A percentile compares a stretch with the other conserved stretches of the same genome.
These are phyloP conservation scores for Fusarium illudens DNA, from an alignment of 2,329 filamentous ascomycete genomes.

Conservation along the genomic window DNA sequence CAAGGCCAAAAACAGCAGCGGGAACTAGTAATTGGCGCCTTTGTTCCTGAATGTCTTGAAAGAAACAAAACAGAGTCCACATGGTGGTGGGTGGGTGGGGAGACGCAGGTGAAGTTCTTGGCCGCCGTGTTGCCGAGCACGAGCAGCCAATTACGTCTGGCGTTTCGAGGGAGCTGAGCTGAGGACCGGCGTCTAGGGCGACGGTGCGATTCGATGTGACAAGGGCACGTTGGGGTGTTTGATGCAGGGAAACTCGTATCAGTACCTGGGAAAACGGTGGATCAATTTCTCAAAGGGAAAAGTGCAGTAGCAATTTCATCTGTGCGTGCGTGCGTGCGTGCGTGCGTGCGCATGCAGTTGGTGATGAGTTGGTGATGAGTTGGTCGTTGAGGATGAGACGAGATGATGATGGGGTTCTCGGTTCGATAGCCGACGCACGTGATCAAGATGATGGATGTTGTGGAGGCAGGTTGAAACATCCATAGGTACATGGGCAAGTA, in stretches of 20 bases:
- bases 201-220: constrained; percentile 7
- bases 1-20: constrained; percentile 13
- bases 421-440: constrained; percentile 13
- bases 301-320: not conserved
- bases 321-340: not conserved
- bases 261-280: not conserved
- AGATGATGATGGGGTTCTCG: not conserved
- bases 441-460: too few relatives aligned
- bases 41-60: constrained; percentile 1
- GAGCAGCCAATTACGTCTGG: constrained; percentile 23
- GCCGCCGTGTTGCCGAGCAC: constrained; percentile 1
- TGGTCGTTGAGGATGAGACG: not conserved
- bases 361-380: not conserved
- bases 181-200: not conserved
- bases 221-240: constrained; percentile 5
- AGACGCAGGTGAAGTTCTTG: constrained; percentile 18
- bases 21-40: constrained; percentile 1
- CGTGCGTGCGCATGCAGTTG: too few relatives aligned
- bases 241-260: constrained; percentile 11
- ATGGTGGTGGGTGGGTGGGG: constrained; percentile 8
- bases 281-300: not conserved
- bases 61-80: not conserved
- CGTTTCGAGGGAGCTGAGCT: constrained; percentile 3
- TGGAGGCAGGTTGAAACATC: too few relatives aligned
- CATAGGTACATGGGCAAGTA: too few relatives aligned